A percentile compares a stretch with the other conserved stretches of the same genome.
Evolutionary conservation across 306 rosid genomes (phyloP).

Genomic region (Rosa multiflora): DNA sequence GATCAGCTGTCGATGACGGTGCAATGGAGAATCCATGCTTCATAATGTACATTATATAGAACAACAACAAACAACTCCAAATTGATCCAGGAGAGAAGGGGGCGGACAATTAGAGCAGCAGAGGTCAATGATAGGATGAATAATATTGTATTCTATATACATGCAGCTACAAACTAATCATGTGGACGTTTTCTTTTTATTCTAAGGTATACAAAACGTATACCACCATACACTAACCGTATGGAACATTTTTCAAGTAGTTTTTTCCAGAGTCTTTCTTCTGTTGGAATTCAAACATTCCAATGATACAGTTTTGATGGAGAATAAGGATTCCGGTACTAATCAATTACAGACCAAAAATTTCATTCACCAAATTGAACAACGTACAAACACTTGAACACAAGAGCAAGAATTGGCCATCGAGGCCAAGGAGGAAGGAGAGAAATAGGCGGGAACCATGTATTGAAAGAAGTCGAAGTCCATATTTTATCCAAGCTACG

Average conservation of each 20-base stretch:
- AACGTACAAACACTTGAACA: no score
- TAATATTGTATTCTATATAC: background rate
- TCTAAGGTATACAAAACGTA: background rate
- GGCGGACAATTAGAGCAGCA: background rate
- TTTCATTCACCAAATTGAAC: no score
- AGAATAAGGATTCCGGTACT: no score
- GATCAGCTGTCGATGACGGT: conserved; percentile 42
- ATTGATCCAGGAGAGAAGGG: conserved; percentile 11
- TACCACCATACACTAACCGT: background rate
- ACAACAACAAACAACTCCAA: background rate
- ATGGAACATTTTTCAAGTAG: background rate
- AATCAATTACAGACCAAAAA: no score
- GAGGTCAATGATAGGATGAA: background rate
- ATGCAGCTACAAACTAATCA: background rate
- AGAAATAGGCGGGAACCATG: no score
- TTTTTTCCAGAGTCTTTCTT: no score
- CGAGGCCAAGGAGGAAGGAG: no score
- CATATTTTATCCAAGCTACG: no score
- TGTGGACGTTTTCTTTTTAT: background rate
- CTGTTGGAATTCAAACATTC: background rate
- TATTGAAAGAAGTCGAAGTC: no score
- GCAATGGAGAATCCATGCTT: conserved; percentile 7
- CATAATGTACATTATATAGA: background rate
- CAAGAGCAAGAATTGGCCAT: no score
- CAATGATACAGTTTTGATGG: no score